Evolutionary conservation across 345 rosid species (phyloP).

Genomic region (Stellera chamaejasme): DNA sequence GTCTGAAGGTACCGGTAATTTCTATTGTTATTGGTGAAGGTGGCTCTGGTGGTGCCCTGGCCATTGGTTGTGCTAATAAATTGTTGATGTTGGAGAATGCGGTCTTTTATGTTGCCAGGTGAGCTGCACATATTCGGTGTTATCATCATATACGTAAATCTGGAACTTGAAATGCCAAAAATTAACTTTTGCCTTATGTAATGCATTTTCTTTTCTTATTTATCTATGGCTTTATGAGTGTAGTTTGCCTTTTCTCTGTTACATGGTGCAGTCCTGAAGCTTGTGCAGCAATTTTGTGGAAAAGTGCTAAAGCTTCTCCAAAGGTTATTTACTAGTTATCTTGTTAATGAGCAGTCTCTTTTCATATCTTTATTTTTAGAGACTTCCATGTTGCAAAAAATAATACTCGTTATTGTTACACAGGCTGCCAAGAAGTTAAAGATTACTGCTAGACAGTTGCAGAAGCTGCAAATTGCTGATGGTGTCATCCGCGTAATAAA

Average conservation of each 20-base stretch:
- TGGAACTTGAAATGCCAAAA: no score
- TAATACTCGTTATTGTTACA: constrained; percentile 12
- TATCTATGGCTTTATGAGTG: not conserved
- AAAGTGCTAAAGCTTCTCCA: constrained; percentile 86
- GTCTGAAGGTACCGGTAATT: constrained; percentile 87
- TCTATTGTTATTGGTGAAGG: constrained; percentile 98
- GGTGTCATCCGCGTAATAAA: constrained; percentile 70
- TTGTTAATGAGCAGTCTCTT: no score
- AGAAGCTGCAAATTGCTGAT: constrained; percentile 74
- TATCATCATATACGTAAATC: no score
- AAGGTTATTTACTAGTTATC: constrained; percentile 38
- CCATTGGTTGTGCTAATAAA: constrained; percentile 93
- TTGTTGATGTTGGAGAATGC: constrained; percentile 94
- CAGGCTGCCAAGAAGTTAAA: constrained; percentile 95
- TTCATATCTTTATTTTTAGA: constrained; percentile 7
- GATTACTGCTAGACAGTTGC: constrained; percentile 72
- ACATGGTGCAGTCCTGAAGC: constrained; percentile 79
- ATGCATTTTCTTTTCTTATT: not conserved
- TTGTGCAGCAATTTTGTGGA: constrained; percentile 95
- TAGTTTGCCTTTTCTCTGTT: constrained; percentile 4
- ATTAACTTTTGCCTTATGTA: no score
- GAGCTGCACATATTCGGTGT: constrained; percentile 4
- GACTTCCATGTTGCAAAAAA: constrained; percentile 9
- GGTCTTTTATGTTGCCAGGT: constrained; percentile 97
- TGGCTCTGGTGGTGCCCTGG: constrained; percentile 99